Base-by-base conservation (phyloP, 192 early-diverging fungal species). In the Coemansia sp. region DNA sequence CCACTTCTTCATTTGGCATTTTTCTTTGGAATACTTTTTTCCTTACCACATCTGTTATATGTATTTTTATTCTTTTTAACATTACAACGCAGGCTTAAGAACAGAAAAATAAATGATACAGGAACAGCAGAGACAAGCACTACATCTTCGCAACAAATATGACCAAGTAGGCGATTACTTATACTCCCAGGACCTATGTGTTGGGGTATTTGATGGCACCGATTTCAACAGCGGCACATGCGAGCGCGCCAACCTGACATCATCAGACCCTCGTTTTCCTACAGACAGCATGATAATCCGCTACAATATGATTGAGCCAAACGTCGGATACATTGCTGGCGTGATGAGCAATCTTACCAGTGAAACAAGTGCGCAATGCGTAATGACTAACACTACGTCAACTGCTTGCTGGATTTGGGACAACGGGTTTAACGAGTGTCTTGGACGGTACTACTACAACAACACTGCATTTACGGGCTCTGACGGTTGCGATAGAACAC, bases 321-420 rank as follows among this genome's bases (percentile, higher is more conserved):
- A 76, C 49, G 56, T 55, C 40, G 63, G 26, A 40, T 68, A 72
- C 39, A n/a, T 80, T 3, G 54, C 63, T 26, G 57, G 63, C 26
- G 73, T 68, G 15, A 15, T 75, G 37, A 41, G 57, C 13, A 75
- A 75, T 43, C 67, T 80, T 16, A 75, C 73, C 4, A 64, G 51
- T 8, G 65, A 63, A 5, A 75, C 73, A 16, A 73, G 74, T 54
- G 78, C 78, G 13, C 78, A 80, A 73, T 80, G 78, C 42, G 69
- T 80, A 0, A 80, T 80, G 78, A 80, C 78, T 5, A 55, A 49
- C 32, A n/a, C 10, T 1, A 72, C 74, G 11, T 42, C 66, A 21
- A 75, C 78, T 0, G 73, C 78, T 0, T 80, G 78, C 64, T 80
- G 78, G 78, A 21, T 80, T 8, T 80, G 78, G 78, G 60, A 75